phyloP scores from a whole-genome alignment of 805 yeast genomes.

The Debaryomyces tyrocola region DNA sequence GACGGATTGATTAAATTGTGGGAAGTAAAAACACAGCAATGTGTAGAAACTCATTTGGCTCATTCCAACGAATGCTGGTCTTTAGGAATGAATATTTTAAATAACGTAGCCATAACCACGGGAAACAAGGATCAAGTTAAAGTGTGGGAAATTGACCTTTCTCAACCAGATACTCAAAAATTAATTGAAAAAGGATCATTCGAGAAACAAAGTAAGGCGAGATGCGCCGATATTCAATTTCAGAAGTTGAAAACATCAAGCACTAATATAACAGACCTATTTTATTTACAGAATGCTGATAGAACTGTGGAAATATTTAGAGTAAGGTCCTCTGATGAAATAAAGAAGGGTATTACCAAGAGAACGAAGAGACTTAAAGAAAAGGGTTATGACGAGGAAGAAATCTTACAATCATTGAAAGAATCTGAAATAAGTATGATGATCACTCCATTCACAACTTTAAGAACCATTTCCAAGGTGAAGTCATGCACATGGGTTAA shows the following conservation, averaged over 20 bases:
- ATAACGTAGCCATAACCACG: conserved; percentile 58
- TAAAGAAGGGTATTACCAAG: conserved; percentile 70
- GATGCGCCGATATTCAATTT: conserved; percentile 64
- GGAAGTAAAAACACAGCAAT: conserved; percentile 88
- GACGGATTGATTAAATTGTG: conserved; percentile 92
- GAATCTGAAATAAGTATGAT: conserved; percentile 55
- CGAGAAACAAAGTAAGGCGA: conserved; percentile 73
- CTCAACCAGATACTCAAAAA: conserved; percentile 50
- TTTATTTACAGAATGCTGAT: conserved; percentile 77
- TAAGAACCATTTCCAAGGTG: conserved; percentile 66
- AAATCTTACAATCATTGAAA: conserved; percentile 45
- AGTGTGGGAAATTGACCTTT: conserved; percentile 73
- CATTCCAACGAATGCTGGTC: conserved; percentile 95
- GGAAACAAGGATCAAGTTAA: conserved; percentile 82
- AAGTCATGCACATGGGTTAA: conserved; percentile 67
- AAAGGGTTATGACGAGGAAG: conserved; percentile 60
- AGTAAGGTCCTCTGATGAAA: conserved; percentile 72
- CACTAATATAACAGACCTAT: conserved; percentile 43
- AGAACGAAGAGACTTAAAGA: conserved; percentile 78
- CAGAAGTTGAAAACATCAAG: conserved; percentile 24
- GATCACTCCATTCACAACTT: conserved; percentile 65
- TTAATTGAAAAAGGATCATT: conserved; percentile 57
- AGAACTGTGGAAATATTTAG: conserved; percentile 79
- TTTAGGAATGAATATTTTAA: conserved; percentile 49
- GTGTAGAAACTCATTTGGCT: conserved; percentile 92